phyloP scores from a whole-genome alignment of 352 stramenopile species.

The Phytophthora cactorum region DNA sequence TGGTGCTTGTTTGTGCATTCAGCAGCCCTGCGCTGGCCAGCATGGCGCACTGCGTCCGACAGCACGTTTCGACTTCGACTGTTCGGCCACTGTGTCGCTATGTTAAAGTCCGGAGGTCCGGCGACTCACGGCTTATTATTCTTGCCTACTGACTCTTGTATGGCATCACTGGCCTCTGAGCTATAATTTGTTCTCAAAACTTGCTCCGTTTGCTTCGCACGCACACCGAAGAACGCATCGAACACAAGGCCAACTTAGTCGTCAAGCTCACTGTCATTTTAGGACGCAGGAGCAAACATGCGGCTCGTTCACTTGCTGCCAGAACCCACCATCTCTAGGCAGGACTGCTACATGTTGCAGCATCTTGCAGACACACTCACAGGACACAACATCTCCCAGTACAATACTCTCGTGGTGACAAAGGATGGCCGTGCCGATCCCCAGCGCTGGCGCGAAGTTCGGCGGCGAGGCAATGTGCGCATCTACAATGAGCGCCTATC shows the following conservation, averaged over 20 bases:
- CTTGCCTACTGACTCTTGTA: constrained; percentile 26
- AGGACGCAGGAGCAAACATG: constrained; percentile 23
- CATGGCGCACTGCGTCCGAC: neutral
- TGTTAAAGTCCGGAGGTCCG: constrained; percentile 14
- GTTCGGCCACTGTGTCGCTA: neutral
- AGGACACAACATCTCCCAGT: constrained; percentile 57
- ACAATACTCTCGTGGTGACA: constrained; percentile 53
- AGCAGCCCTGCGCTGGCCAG: neutral
- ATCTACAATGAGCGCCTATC: constrained; percentile 43
- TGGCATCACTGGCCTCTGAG: constrained; percentile 15
- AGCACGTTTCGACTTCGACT: neutral
- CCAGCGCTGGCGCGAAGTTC: constrained; percentile 42
- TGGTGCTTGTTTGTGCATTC: neutral
- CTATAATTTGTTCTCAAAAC: constrained; percentile 35
- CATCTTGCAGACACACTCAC: constrained; percentile 45
- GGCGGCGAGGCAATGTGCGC: constrained; percentile 35
- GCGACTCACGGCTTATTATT: constrained; percentile 29
- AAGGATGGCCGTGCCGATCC: constrained; percentile 50
- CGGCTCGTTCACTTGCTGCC: constrained; percentile 40
- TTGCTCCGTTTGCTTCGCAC: constrained; percentile 31
- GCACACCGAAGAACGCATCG: constrained; percentile 12
- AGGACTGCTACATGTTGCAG: constrained; percentile 44
- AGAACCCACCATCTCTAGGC: constrained; percentile 36
- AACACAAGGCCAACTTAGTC: neutral
- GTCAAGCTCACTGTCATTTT: constrained; percentile 22